A percentile compares a stretch with the other conserved stretches of the same genome.
Evolutionary conservation across 2,329 filamentous ascomycete genomes (phyloP).

Genomic region (Xylaria arbuscula): DNA sequence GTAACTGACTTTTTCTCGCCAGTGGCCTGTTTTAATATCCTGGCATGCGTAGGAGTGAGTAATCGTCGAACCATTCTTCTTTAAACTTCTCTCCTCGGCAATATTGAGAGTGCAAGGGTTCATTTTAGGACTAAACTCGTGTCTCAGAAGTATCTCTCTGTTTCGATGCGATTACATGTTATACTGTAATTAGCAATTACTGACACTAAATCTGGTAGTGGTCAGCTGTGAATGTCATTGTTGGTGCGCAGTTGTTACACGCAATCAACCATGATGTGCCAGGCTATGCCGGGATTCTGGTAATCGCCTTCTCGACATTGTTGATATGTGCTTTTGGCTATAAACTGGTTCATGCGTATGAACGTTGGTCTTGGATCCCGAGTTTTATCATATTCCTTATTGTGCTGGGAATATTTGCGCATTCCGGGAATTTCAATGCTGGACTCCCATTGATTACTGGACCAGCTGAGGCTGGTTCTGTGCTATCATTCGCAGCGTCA

Average conservation of each 20-base stretch:
- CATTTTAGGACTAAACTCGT: not conserved
- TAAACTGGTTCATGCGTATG: constrained; percentile 80
- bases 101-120: not conserved
- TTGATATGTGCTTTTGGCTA: constrained; percentile 79
- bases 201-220: constrained; percentile 55
- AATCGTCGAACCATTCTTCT: not conserved
- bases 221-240: constrained; percentile 81
- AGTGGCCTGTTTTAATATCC: constrained; percentile 76
- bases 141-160: not conserved
- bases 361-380: constrained; percentile 80
- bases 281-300: constrained; percentile 78
- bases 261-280: constrained; percentile 77
- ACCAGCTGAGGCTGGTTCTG: constrained; percentile 66
- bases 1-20: constrained; percentile 14
- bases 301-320: constrained; percentile 76
- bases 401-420: constrained; percentile 73
- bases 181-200: not conserved
- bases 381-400: constrained; percentile 79
- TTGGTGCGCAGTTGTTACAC: constrained; percentile 80
- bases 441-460: constrained; percentile 67
- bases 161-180: not conserved
- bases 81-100: not conserved
- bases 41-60: constrained; percentile 71
- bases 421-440: constrained; percentile 72
- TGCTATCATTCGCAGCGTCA: constrained; percentile 74